Conservation (phyloP, 495 filamentous ascomycete species). For the Neurospora sp. region DNA sequence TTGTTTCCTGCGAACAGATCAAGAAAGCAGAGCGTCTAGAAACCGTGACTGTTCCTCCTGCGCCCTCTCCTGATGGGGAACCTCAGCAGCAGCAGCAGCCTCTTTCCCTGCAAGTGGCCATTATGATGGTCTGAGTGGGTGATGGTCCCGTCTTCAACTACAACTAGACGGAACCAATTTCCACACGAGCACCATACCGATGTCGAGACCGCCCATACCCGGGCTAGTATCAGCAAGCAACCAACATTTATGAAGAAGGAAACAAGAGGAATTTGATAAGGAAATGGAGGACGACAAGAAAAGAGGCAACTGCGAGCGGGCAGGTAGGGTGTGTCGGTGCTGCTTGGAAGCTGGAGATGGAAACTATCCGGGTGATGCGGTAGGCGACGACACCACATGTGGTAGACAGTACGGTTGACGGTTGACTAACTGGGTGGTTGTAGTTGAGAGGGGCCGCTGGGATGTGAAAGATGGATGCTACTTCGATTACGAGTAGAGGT, state of each 20-base stretch:
- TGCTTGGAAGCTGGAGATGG: not conserved
- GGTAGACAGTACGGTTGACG: too few relatives aligned
- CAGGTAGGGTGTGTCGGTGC: too few relatives aligned
- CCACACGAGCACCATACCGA: too few relatives aligned
- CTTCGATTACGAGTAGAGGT: too few relatives aligned
- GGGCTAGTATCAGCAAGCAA: too few relatives aligned
- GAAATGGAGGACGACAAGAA: not conserved
- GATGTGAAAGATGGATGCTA: not conserved
- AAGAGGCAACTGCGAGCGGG: not conserved
- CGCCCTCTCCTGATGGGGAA: too few relatives aligned
- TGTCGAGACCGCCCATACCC: too few relatives aligned
- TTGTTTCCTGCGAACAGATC: not conserved
- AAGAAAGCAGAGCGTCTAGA: not conserved
- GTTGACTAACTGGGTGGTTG: not conserved
- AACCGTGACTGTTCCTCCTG: not conserved
- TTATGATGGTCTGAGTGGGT: too few relatives aligned
- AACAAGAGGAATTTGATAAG: not conserved
- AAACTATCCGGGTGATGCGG: not conserved
- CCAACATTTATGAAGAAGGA: not conserved
- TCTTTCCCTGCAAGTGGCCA: too few relatives aligned
- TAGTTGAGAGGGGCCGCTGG: not conserved
- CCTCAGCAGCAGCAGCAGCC: too few relatives aligned
- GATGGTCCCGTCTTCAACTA: too few relatives aligned
- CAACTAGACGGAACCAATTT: too few relatives aligned
- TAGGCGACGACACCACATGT: not conserved